phyloP scores from a whole-genome alignment of 305 asterid genomes.

The Fraxinus dipetala region DNA sequence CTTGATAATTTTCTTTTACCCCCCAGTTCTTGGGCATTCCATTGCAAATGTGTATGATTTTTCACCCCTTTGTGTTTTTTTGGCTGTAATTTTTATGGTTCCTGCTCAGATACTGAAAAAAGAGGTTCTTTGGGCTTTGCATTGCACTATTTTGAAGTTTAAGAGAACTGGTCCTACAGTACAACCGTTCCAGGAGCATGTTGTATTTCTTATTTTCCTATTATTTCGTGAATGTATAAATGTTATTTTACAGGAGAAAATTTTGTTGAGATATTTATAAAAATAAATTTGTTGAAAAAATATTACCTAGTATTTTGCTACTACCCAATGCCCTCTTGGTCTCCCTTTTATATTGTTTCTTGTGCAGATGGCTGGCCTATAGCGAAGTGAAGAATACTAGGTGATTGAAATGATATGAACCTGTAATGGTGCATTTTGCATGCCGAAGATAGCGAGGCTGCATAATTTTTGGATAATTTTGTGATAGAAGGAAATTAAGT shows the following conservation, averaged over 20 bases:
- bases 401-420: neutral
- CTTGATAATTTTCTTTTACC: conserved; percentile 5
- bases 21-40: conserved; percentile 28
- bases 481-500: neutral
- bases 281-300: conserved; percentile 20
- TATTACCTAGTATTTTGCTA: neutral
- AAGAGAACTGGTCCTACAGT: conserved; percentile 9
- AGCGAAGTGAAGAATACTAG: neutral
- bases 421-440: neutral
- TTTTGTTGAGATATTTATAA: conserved; percentile 37
- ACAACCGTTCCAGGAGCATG: conserved; percentile 36
- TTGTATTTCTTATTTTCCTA: conserved; percentile 42
- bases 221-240: conserved; percentile 48
- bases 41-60: conserved; percentile 37
- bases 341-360: neutral
- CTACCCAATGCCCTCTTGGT: neutral
- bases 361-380: neutral
- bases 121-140: conserved; percentile 29
- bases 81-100: conserved; percentile 30
- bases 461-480: neutral
- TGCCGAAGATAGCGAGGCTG: neutral
- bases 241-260: conserved; percentile 37
- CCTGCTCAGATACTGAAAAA: conserved; percentile 27
- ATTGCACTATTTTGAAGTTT: conserved; percentile 6
- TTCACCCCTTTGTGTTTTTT: conserved; percentile 22